These are phyloP conservation scores for Stygiomarasmius scandens DNA, from an alignment of 1,284 basidiomycete species.

Conservation along the genomic window DNA sequence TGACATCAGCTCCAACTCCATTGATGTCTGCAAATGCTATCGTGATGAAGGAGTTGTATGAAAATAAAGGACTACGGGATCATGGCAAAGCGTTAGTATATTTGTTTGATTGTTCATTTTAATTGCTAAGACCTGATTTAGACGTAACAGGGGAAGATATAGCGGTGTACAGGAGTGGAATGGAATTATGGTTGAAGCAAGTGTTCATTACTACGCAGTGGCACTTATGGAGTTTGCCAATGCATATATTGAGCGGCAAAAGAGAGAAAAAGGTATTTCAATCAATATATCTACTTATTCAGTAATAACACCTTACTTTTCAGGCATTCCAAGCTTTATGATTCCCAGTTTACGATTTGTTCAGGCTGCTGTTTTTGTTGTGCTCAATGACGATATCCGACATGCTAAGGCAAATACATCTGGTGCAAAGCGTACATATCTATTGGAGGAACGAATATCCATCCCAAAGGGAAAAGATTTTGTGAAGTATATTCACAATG, in stretches of 20 bases:
- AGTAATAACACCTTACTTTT: neutral
- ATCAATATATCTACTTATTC: neutral
- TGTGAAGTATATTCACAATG: constrained; percentile 15
- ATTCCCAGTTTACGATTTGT: constrained; percentile 3
- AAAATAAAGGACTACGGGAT: neutral
- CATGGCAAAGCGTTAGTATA: neutral
- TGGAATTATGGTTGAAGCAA: neutral
- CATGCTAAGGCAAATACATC: neutral
- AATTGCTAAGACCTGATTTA: neutral
- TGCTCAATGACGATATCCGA: neutral
- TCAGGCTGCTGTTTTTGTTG: neutral
- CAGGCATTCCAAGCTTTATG: neutral
- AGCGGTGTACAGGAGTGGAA: neutral
- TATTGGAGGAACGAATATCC: constrained; percentile 7
- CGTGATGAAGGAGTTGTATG: neutral
- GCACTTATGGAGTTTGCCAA: neutral
- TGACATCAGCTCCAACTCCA: neutral
- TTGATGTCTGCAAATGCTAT: neutral
- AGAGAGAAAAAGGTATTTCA: neutral
- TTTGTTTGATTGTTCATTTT: neutral
- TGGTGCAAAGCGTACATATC: neutral
- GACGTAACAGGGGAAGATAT: neutral
- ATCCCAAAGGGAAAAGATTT: neutral
- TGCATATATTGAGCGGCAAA: constrained; percentile 1
- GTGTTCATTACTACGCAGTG: constrained; percentile 1